Conservation (phyloP, 2,329 filamentous ascomycete species). For the Lachnellula occidentalis region DNA sequence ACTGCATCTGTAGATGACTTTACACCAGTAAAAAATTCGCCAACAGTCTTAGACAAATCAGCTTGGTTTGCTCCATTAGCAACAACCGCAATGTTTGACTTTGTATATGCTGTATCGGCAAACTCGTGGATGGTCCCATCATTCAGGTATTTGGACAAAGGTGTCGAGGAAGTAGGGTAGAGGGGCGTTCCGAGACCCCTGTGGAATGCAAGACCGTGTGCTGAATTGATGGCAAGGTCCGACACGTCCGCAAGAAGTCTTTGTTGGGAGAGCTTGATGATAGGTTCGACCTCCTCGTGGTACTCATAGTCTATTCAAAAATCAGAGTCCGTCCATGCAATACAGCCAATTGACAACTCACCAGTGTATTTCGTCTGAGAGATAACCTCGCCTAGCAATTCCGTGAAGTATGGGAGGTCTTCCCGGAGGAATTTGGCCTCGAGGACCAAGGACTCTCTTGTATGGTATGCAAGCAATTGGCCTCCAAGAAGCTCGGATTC, state of each 20-base stretch:
- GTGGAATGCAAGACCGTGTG: constrained; percentile 86
- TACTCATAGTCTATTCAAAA: constrained; percentile 70
- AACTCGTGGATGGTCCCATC: constrained; percentile 70
- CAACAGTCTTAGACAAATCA: constrained; percentile 81
- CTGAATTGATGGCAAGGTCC: constrained; percentile 76
- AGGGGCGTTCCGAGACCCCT: constrained; percentile 78
- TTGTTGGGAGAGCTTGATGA: constrained; percentile 74
- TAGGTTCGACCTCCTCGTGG: constrained; percentile 76
- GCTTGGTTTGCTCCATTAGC: constrained; percentile 77
- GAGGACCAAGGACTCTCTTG: constrained; percentile 86
- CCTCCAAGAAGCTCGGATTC: constrained; percentile 94
- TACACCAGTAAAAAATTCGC: constrained; percentile 80
- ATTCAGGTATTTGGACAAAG: constrained; percentile 74
- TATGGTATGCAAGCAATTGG: constrained; percentile 81
- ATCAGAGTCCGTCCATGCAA: constrained; percentile 8
- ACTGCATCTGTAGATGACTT: constrained; percentile 45
- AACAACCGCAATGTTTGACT: constrained; percentile 86
- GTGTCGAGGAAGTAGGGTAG: constrained; percentile 64
- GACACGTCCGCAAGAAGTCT: constrained; percentile 57
- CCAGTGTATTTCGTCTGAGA: constrained; percentile 80
- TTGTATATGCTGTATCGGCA: constrained; percentile 74
- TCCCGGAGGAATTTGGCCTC: constrained; percentile 92
- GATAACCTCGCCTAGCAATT: constrained; percentile 89
- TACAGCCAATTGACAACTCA: constrained; percentile 38
- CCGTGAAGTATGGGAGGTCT: constrained; percentile 95